Evolutionary conservation across 202 grass and related monocot genomes (phyloP), one percentile per base, ranked within the genome.

Genomic region (Hordeum pubiflorum): DNA sequence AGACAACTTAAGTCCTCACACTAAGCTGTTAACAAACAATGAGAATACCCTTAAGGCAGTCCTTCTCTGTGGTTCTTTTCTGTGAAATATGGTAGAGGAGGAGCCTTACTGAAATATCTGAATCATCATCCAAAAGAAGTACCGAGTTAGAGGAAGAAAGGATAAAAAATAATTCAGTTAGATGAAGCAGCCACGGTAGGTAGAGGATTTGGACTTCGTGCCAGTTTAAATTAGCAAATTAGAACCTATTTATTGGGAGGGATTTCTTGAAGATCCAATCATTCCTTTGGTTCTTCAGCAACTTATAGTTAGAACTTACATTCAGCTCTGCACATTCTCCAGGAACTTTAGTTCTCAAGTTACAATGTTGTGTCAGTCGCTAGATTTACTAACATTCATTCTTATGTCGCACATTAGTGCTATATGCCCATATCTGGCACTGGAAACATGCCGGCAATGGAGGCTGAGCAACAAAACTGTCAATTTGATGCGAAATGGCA

Each of bases 371-470:
- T 9, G 31, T 10, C 73, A 6, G 58, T 69, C 61, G 63, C 43
- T 69, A 74, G 33, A 62, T 56, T 63, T 89, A 82, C 41, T 79
- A 57, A 76, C 69, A 56, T 79, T 84, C n/a, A 41, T 80, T 92
- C 39, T 79, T 86, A 55, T 86, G 31, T 60, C 69, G 56, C 10
- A 52, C 77, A 29, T 74, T 40, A 99, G 97, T 90, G 97, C 97
- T 29, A 54, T 99, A 52, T 96, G 92, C 79, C 97, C 97, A 38
- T 99, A 99, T 88, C 86, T 99, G 77, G 97, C 97, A 67, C 84
- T 99, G 90, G 97, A 99, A 87, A 93, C 97, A 18, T 99, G 92
- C 41, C 93, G 97, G 1, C 92, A 96, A 71, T 99, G 97, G 97
- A 99, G 97, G 73, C 75, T 99, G 76, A 99, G 97, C 67, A 96